These are phyloP conservation scores for Solanum hybrid DNA, from an alignment of 305 asterid genomes.

Conservation along the genomic window DNA sequence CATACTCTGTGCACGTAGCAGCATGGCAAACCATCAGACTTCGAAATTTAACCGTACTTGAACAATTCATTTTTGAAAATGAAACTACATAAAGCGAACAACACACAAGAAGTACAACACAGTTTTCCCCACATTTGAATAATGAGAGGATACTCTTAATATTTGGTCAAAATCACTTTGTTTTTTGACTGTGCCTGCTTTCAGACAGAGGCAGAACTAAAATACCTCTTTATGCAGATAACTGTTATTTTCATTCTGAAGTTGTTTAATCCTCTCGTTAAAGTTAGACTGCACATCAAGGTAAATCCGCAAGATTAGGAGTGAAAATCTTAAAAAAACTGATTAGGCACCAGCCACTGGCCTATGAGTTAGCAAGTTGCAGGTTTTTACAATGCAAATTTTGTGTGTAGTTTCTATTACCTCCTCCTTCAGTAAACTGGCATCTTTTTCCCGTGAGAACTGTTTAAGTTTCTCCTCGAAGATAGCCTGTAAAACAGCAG, in stretches of 20 bases:
- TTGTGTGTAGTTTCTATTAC: constrained; percentile 4
- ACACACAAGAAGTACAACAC: background rate
- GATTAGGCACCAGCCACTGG: background rate
- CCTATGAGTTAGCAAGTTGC: background rate
- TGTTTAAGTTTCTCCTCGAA: constrained; percentile 17
- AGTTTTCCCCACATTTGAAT: background rate
- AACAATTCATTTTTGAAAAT: background rate
- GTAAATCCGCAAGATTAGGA: background rate
- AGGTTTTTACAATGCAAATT: background rate
- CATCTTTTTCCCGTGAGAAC: constrained; percentile 14
- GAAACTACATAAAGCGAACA: background rate
- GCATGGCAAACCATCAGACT: background rate
- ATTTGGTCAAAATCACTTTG: background rate
- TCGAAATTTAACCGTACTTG: background rate
- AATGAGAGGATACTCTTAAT: background rate
- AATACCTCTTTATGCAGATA: constrained; percentile 17
- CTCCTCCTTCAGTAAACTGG: constrained; percentile 21
- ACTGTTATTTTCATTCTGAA: constrained; percentile 11
- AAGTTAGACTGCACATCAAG: constrained; percentile 12
- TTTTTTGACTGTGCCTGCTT: background rate
- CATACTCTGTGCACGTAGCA: background rate
- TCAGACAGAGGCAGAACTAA: constrained; percentile 6
- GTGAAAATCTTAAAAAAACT: background rate
- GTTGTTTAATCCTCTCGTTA: constrained; percentile 17
- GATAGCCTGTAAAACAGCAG: constrained; percentile 10